These are phyloP conservation scores for Cystobasidium ongulense DNA, from an alignment of 768 basidiomycete genomes.

Conservation along the genomic window DNA sequence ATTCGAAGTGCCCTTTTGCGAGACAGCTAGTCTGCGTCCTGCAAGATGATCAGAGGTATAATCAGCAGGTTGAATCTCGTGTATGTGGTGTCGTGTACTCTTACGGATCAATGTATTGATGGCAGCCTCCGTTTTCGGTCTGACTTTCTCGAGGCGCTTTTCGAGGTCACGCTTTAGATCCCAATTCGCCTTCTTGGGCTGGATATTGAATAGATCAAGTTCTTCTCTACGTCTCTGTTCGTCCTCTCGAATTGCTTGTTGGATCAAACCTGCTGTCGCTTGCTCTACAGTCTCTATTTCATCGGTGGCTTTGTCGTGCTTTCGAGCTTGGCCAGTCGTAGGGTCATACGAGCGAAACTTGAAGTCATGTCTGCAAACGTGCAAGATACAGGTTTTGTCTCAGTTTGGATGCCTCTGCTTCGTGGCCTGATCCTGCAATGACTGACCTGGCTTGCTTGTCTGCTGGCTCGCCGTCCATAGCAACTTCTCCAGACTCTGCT, in stretches of 20 bases:
- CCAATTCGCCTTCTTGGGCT: slow-evolving; percentile 67
- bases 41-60: background rate
- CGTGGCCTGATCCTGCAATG: background rate
- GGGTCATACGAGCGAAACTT: slow-evolving; percentile 77
- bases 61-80: background rate
- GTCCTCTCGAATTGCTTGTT: slow-evolving; percentile 76
- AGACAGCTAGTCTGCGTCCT: slow-evolving; percentile 24
- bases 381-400: background rate
- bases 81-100: slow-evolving; percentile 41
- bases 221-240: slow-evolving; percentile 76
- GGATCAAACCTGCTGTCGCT: slow-evolving; percentile 70
- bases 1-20: slow-evolving; percentile 22
- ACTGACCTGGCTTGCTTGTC: background rate
- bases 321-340: slow-evolving; percentile 67
- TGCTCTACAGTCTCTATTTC: slow-evolving; percentile 78
- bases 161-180: slow-evolving; percentile 59
- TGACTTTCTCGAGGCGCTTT: slow-evolving; percentile 72
- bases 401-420: background rate
- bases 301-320: slow-evolving; percentile 55
- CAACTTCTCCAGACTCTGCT: slow-evolving; percentile 6
- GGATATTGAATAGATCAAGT: slow-evolving; percentile 57
- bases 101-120: slow-evolving; percentile 86
- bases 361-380: slow-evolving; percentile 10
- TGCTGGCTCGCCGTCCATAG: slow-evolving; percentile 27
- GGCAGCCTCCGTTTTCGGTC: slow-evolving; percentile 80